Percentiles rank a stretch among this genome's conserved stretches.
Evolutionary conservation across 257 asterid species (phyloP).

Genomic region (Forsythia viridissima): DNA sequence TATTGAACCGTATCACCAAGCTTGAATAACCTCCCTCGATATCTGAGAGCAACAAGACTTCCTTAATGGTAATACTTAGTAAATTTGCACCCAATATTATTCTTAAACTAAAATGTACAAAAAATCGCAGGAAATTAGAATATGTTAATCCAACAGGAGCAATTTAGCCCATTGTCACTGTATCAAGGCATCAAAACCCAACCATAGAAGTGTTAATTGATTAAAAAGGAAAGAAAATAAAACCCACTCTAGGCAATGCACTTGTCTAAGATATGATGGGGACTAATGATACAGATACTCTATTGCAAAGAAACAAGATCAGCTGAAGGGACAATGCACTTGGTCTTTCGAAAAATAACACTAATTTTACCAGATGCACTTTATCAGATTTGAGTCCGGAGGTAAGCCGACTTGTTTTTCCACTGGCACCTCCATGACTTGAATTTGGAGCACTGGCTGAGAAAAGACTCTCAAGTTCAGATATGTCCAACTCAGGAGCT

Average conservation of each 20-base stretch:
- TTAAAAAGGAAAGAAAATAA: background rate
- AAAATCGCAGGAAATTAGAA: background rate
- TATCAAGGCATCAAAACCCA: background rate
- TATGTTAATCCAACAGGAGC: background rate
- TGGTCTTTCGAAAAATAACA: background rate
- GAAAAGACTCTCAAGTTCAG: conserved; percentile 88
- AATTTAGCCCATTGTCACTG: background rate
- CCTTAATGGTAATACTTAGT: background rate
- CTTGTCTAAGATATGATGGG: background rate
- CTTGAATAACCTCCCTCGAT: background rate
- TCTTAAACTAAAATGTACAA: background rate
- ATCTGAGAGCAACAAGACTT: background rate
- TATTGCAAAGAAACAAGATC: background rate
- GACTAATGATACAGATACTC: conserved; percentile 1
- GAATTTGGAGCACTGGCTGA: conserved; percentile 54
- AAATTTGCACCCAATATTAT: background rate
- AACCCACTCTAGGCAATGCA: conserved; percentile 8
- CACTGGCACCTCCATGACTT: conserved; percentile 37
- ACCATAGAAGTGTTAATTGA: background rate
- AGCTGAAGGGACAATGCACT: background rate
- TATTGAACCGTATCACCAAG: background rate
- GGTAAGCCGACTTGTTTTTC: conserved; percentile 43
- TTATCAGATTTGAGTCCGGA: conserved; percentile 61
- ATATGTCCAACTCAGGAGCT: conserved; percentile 80
- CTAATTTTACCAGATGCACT: conserved; percentile 69